phyloP scores from a whole-genome alignment of 148 eudicot genomes.

The Limonium bicolor region DNA sequence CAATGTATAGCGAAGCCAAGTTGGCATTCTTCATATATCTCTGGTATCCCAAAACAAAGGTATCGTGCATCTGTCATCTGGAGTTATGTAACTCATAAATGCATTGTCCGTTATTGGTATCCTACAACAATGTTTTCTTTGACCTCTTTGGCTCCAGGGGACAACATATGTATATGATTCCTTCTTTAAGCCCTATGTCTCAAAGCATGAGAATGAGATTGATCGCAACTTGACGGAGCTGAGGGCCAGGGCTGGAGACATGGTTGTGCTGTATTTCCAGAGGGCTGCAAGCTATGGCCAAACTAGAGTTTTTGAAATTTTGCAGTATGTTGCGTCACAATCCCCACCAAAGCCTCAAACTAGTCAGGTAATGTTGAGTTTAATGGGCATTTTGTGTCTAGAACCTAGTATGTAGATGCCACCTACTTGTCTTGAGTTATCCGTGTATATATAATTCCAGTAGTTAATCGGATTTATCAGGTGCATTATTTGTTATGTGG shows the following conservation, averaged over 20 bases:
- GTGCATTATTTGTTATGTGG: no score
- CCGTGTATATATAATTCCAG: no score
- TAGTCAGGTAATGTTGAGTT: slow-evolving; percentile 2
- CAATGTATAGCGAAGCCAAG: slow-evolving; percentile 95
- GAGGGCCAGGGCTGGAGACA: slow-evolving; percentile 76
- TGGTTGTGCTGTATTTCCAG: slow-evolving; percentile 50
- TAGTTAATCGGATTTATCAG: no score
- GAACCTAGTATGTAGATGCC: no score
- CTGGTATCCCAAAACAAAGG: slow-evolving; percentile 92
- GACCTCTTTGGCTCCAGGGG: slow-evolving; percentile 35
- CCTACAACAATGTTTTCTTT: neutral
- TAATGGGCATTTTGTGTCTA: no score
- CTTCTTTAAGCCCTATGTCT: slow-evolving; percentile 66
- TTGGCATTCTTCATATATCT: slow-evolving; percentile 72
- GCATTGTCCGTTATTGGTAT: neutral
- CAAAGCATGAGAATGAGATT: slow-evolving; percentile 83
- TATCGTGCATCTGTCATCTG: slow-evolving; percentile 4
- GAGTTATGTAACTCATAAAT: neutral
- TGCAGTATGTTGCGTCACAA: slow-evolving; percentile 67
- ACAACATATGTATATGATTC: slow-evolving; percentile 74
- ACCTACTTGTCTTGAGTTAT: no score
- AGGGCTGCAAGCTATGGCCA: slow-evolving; percentile 53
- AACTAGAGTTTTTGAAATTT: slow-evolving; percentile 58
- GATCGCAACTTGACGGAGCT: slow-evolving; percentile 78
- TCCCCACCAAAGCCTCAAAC: slow-evolving; percentile 1